Conservation (phyloP, 208 protist species). For the Acanthamoeba healyi region DNA sequence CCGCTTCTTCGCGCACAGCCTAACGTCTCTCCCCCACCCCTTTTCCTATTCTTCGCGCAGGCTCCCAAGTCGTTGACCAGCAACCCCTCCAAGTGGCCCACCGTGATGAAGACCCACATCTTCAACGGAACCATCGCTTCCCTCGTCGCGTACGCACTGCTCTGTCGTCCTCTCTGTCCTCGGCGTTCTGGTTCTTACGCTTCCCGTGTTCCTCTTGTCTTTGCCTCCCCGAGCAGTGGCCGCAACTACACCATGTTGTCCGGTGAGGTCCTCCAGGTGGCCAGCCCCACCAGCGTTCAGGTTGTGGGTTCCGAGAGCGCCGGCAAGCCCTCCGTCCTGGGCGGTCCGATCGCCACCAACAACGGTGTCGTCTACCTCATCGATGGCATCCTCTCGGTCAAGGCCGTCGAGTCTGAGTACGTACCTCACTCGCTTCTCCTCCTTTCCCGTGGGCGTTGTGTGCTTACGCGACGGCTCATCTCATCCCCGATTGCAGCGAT, state of each 20-base stretch:
- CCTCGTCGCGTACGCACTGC: conserved; percentile 17
- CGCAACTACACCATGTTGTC: conserved; percentile 42
- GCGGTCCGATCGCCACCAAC: neutral
- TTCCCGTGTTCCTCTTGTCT: neutral
- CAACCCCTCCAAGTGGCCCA: conserved; percentile 43
- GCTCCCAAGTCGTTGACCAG: neutral
- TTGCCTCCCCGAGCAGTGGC: neutral
- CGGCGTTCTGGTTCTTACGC: no score
- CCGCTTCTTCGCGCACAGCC: neutral
- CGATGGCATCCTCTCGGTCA: conserved; percentile 33
- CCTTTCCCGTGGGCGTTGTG: neutral
- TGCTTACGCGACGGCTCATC: neutral
- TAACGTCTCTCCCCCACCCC: neutral
- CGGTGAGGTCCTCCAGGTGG: conserved; percentile 17
- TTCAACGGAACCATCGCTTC: conserved; percentile 39
- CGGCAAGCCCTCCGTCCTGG: conserved; percentile 15
- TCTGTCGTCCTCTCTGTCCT: neutral
- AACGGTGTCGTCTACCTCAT: conserved; percentile 55
- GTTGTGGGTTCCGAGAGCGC: conserved; percentile 20
- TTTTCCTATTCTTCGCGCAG: neutral
- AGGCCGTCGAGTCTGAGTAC: neutral
- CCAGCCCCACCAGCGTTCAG: neutral
- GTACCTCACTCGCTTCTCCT: neutral
- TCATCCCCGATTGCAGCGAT: neutral
- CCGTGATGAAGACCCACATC: conserved; percentile 64